These are phyloP conservation scores for Pseudohyphozyma bogoriensis DNA, from an alignment of 768 basidiomycete species.

Conservation along the genomic window DNA sequence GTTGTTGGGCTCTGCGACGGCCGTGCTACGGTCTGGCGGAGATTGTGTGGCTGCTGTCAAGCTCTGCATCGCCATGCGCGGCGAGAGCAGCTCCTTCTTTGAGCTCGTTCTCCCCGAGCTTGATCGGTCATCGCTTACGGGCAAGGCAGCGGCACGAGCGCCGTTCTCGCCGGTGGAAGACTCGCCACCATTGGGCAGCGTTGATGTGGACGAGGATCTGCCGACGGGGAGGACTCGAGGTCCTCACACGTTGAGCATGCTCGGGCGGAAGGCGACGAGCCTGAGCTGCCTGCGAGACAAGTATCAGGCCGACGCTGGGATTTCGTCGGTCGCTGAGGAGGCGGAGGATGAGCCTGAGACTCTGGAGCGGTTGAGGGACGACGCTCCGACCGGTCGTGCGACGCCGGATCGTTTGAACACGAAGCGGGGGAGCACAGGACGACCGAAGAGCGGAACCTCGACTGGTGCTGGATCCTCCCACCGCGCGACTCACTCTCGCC, in stretches of 20 bases:
- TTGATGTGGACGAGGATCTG: not conserved
- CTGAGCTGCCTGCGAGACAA: conserved; percentile 33
- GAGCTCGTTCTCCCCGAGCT: conserved; percentile 5
- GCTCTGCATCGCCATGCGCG: conserved; percentile 48
- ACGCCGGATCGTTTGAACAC: no score
- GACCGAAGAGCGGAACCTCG: not conserved
- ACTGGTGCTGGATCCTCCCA: not conserved
- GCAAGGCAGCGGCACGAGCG: no score
- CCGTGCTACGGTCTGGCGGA: conserved; percentile 71
- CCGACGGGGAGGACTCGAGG: conserved; percentile 20
- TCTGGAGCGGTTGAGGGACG: conserved; percentile 9
- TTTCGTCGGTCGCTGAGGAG: conserved; percentile 12
- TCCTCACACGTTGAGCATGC: conserved; percentile 37
- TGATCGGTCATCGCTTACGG: not conserved
- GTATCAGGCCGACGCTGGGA: conserved; percentile 28
- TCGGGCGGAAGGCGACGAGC: conserved; percentile 39
- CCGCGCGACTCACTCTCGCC: conserved; percentile 2
- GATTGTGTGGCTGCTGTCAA: conserved; percentile 82
- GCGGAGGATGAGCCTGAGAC: conserved; percentile 25
- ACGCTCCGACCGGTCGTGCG: no score
- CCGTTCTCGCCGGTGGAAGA: no score
- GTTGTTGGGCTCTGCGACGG: conserved; percentile 74
- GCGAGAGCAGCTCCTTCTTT: not conserved
- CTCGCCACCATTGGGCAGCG: no score
- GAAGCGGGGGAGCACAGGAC: no score